Base-by-base conservation (phyloP, 345 rosid genomes). In the Luvunga scandens region DNA sequence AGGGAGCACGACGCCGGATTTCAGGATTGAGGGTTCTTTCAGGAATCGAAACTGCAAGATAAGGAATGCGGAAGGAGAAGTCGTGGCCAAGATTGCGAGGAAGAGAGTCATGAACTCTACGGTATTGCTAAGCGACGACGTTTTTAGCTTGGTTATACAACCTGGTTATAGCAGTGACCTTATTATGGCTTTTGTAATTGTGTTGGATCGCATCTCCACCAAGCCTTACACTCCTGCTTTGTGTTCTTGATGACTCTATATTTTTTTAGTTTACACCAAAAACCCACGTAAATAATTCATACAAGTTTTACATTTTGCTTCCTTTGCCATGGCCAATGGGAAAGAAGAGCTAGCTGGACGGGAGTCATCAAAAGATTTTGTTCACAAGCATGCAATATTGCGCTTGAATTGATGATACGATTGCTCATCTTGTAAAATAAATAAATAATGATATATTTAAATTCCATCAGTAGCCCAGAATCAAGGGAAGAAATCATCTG, bases 181-280 rank as follows among this genome's bases (percentile, higher is more conserved):
- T 22, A 50, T 83, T n/a, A 89, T 89, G 92, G 89, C 87, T 33
- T 84, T 84, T 59, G 73, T 89, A 9, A 56, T 89, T 64, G 72
- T 83, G 48, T 72, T 89, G 80, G 92, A 89, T 74, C 88, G 90
- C 66, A 87, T 89, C 36, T 83, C 78, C 73, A 50, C 33, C 12
- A 81, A 78, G 28, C 79, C 88, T 5, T 69, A 38, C 7, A 9
- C 79, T 12, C 88, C 86, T 39, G 30, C 79, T 57, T 33, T 85
- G 69, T 88, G 88, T 67, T 82, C 83, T 76, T 88, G 25, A 82
- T 53, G 22, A 18, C 57, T 48, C 14, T 48, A 5, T 45, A 8
- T 9, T 38, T 39, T 39, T 38, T 38, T 38, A 7, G 42, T 38
- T 4, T 10, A 42, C 48, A 2, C 48, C 10, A 10, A 2, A 53